Base-by-base conservation (phyloP, 257 asterid genomes). In the Fraxinus excelsior region DNA sequence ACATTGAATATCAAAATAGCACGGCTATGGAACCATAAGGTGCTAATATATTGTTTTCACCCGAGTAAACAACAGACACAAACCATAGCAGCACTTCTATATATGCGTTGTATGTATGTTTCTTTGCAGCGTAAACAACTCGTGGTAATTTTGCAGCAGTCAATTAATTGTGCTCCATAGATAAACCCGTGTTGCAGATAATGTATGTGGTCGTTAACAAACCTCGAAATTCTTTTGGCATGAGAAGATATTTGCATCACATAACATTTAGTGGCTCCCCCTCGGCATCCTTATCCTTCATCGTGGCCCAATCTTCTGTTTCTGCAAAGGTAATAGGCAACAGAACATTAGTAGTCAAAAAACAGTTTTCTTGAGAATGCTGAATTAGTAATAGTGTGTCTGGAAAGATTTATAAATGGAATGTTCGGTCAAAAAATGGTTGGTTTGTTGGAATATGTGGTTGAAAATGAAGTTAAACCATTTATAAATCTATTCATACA, bases 281-380 rank as follows among this genome's bases (percentile, higher is more conserved):
- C 35, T 84, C 88, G 0, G 78, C n/a, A 13, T 82, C 90, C 66
- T 71, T 78, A 31, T 80, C 86, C 76, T 77, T 84, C 84, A 84
- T 35, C 8, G 81, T 67, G 18, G 71, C 58, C 90, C 90, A 78
- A 70, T 80, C 87, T 84, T 84, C 87, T 56, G 87, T 40, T 80
- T 84, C 90, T 84, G 84, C 81, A 79, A 66, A 32, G 62, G 60
- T 38, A 31, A 65, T 1, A 72, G 58, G 37, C 70, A 69, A 49
- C 49, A 80, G 72, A 44, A 70, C 40, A 46, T 34, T 31, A 14
- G 60, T 16, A 49, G 21, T 49, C 21, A 49, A 49, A 9, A 49
- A 49, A 16, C 60, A 49, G 19, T 14, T 49, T 49, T 49, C n/a
- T 14, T 49, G 60, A 49, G 19, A 19, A 51, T 18, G 60, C 60